Evolutionary conservation across 108 stramenopile species (phyloP).

Genomic region (Skeletonema marinoi): DNA sequence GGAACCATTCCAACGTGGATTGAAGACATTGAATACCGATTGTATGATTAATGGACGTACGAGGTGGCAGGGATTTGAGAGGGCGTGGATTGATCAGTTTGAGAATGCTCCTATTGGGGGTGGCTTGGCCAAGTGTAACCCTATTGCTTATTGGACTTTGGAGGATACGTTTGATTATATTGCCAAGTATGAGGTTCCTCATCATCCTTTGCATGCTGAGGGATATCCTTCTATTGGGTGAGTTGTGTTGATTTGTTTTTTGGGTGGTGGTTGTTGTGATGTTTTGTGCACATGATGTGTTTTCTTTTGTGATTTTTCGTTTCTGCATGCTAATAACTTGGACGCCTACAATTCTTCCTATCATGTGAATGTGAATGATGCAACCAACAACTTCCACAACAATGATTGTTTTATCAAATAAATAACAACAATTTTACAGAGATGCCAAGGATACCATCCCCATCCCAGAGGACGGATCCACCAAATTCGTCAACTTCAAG

Average conservation of each 20-base stretch:
- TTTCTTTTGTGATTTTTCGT: not conserved
- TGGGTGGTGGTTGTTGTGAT: not conserved
- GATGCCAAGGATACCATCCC: slow-evolving; percentile 96
- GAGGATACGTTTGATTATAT: slow-evolving; percentile 98
- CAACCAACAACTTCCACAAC: not conserved
- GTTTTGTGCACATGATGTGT: not conserved
- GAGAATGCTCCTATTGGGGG: slow-evolving; percentile 95
- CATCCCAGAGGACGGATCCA: slow-evolving; percentile 87
- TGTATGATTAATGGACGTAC: slow-evolving; percentile 98
- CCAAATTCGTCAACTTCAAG: slow-evolving; percentile 80
- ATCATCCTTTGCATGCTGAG: slow-evolving; percentile 96
- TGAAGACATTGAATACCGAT: slow-evolving; percentile 92
- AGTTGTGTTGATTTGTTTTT: not conserved
- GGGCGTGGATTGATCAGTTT: slow-evolving; percentile 93
- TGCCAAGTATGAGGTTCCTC: slow-evolving; percentile 93
- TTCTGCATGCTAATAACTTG: not conserved
- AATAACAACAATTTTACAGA: slow-evolving; percentile 13
- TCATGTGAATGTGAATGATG: not conserved
- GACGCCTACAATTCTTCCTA: not conserved
- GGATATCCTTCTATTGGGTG: slow-evolving; percentile 94
- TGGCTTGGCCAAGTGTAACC: slow-evolving; percentile 95
- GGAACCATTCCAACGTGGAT: slow-evolving; percentile 96
- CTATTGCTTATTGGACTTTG: slow-evolving; percentile 96
- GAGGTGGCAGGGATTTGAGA: slow-evolving; percentile 96
- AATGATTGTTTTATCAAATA: not conserved